Conservation (phyloP, 2,329 filamentous ascomycete species). For the Lasiodiplodia sp. region DNA sequence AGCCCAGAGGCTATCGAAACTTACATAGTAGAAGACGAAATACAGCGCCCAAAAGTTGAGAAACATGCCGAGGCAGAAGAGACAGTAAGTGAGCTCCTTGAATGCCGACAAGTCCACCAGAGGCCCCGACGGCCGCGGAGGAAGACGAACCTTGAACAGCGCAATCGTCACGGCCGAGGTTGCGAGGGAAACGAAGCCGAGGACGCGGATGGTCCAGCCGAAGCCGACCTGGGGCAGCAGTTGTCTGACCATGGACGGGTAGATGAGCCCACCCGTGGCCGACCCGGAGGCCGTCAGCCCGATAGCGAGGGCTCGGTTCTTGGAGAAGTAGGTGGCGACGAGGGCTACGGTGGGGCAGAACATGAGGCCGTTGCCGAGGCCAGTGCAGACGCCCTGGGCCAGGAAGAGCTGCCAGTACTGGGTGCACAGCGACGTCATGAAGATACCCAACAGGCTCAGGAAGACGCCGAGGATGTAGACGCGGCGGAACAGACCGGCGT, state of each 20-base stretch:
- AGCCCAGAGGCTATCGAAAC: neutral
- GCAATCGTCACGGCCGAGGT: constrained; percentile 46
- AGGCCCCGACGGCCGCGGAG: constrained; percentile 53
- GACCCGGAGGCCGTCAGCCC: constrained; percentile 67
- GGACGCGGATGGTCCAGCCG: constrained; percentile 68
- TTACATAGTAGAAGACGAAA: constrained; percentile 32
- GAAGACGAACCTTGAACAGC: constrained; percentile 51
- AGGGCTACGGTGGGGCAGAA: constrained; percentile 44
- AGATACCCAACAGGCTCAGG: constrained; percentile 56
- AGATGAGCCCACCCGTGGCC: constrained; percentile 68
- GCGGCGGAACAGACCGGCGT: constrained; percentile 60
- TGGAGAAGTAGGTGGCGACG: constrained; percentile 64
- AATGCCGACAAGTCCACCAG: constrained; percentile 30
- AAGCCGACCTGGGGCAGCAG: constrained; percentile 68
- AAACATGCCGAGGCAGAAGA: constrained; percentile 31
- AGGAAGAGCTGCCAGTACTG: constrained; percentile 57
- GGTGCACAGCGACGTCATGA: constrained; percentile 58
- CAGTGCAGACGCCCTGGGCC: constrained; percentile 45
- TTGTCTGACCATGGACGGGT: constrained; percentile 62
- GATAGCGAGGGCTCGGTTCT: constrained; percentile 66
- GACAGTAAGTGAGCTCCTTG: constrained; percentile 30
- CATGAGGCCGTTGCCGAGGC: constrained; percentile 45
- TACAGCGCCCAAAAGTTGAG: constrained; percentile 32
- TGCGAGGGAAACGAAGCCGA: constrained; percentile 66
- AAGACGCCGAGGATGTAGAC: constrained; percentile 53